Conservation (phyloP, 129 eudicot genomes). For the Flaveria ramosissima region DNA sequence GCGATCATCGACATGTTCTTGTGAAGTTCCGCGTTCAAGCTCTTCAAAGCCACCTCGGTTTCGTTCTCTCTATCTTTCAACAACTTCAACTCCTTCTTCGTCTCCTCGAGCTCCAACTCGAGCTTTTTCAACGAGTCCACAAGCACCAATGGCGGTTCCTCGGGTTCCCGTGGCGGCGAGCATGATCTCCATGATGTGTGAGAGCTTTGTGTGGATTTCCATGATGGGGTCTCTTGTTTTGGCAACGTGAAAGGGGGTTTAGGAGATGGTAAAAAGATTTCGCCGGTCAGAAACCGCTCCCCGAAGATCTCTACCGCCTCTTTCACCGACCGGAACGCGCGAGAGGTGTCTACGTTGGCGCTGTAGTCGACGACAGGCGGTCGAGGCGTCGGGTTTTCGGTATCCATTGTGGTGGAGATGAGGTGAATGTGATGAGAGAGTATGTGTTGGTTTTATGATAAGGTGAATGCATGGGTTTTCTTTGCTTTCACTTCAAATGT, state of each 20-base stretch:
- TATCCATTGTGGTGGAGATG: too few relatives aligned
- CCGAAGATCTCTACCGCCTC: slow-evolving; percentile 90
- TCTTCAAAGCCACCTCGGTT: slow-evolving; percentile 74
- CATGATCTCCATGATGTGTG: slow-evolving; percentile 32
- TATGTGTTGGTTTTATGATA: slow-evolving; percentile 36
- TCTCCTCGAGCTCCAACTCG: slow-evolving; percentile 63
- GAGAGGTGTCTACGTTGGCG: slow-evolving; percentile 70
- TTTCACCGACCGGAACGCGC: slow-evolving; percentile 82
- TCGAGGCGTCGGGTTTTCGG: slow-evolving; percentile 18
- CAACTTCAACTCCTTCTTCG: slow-evolving; percentile 63
- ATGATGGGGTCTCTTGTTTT: slow-evolving; percentile 49
- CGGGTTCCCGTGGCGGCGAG: slow-evolving; percentile 24
- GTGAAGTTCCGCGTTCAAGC: slow-evolving; percentile 80
- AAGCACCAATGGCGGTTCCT: slow-evolving; percentile 22
- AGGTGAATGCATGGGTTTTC: slow-evolving; percentile 41
- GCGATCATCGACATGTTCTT: slow-evolving; percentile 77
- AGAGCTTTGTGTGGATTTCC: slow-evolving; percentile 36
- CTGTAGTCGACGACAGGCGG: slow-evolving; percentile 33
- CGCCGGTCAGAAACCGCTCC: slow-evolving; percentile 58
- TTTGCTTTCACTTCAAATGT: slow-evolving; percentile 73
- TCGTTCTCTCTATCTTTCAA: slow-evolving; percentile 69
- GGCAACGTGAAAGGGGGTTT: slow-evolving; percentile 48
- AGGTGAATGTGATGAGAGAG: slow-evolving; percentile 1
- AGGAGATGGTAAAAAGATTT: slow-evolving; percentile 50
- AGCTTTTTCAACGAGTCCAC: slow-evolving; percentile 53